These are phyloP conservation scores for Metschnikowia borealis DNA, from an alignment of 805 yeast species.

Conservation along the genomic window DNA sequence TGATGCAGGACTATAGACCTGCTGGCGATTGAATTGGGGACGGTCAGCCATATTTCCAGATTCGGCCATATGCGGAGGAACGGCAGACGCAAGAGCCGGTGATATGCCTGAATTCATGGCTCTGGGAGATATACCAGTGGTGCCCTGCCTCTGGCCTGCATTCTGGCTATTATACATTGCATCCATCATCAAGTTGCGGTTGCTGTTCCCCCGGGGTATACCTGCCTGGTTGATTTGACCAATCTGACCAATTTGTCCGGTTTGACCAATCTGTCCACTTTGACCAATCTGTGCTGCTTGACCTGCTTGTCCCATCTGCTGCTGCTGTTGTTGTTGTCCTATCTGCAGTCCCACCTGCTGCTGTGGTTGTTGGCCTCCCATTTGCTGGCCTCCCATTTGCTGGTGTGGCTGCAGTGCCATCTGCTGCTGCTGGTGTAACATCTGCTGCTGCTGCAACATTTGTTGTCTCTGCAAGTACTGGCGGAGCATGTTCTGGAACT, in stretches of 20 bases:
- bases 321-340: background rate
- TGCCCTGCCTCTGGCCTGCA: background rate
- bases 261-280: background rate
- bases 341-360: background rate
- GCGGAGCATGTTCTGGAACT: constrained; percentile 38
- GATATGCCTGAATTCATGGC: background rate
- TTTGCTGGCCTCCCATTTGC: background rate
- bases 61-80: constrained; percentile 1
- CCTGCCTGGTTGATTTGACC: constrained; percentile 5
- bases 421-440: constrained; percentile 14
- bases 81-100: background rate
- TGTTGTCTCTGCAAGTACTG: constrained; percentile 40
- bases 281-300: background rate
- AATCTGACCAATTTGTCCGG: background rate
- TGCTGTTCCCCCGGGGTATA: constrained; percentile 1
- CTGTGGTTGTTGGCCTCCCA: background rate
- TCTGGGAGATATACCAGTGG: background rate
- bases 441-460: constrained; percentile 30
- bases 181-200: constrained; percentile 6
- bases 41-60: constrained; percentile 1
- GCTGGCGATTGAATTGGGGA: constrained; percentile 3
- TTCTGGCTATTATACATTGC: constrained; percentile 1
- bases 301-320: background rate
- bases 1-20: constrained; percentile 3
- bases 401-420: background rate